Evolutionary conservation across 83 land plant genomes (phyloP).

Genomic region (Picea engelmannii): DNA sequence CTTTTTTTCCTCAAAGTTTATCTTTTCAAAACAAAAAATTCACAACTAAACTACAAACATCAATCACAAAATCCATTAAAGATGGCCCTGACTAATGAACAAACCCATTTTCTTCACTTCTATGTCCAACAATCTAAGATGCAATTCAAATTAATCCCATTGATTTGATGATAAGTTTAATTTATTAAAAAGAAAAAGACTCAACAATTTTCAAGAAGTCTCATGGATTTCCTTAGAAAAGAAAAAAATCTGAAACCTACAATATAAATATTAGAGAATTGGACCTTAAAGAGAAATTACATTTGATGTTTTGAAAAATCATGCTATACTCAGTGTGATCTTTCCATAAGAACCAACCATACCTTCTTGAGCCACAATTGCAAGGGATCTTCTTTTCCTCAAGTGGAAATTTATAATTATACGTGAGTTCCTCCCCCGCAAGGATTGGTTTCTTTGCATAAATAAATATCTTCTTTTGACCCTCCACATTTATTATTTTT

Average conservation of each 20-base stretch:
- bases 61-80: no score
- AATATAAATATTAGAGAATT: background rate
- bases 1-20: no score
- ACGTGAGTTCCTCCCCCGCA: conserved; percentile 90
- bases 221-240: no score
- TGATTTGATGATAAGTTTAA: background rate
- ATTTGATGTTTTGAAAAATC: background rate
- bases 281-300: background rate
- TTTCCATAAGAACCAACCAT: conserved; percentile 1
- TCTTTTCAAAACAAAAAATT: no score
- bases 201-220: background rate
- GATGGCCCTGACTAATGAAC: background rate
- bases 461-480: conserved; percentile 88
- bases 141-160: background rate
- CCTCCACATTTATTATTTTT: conserved; percentile 88
- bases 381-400: conserved; percentile 95
- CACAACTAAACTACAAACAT: no score
- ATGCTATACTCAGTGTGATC: background rate
- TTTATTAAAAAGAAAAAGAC: background rate
- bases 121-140: background rate
- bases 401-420: conserved; percentile 89
- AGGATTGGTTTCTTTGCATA: conserved; percentile 81
- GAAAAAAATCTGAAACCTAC: no score
- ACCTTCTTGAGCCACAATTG: conserved; percentile 86
- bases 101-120: background rate